Evolutionary conservation across 139 green algal genomes (phyloP), one percentile per base, ranked within the genome.

Genomic region (Chlorella sp.): DNA sequence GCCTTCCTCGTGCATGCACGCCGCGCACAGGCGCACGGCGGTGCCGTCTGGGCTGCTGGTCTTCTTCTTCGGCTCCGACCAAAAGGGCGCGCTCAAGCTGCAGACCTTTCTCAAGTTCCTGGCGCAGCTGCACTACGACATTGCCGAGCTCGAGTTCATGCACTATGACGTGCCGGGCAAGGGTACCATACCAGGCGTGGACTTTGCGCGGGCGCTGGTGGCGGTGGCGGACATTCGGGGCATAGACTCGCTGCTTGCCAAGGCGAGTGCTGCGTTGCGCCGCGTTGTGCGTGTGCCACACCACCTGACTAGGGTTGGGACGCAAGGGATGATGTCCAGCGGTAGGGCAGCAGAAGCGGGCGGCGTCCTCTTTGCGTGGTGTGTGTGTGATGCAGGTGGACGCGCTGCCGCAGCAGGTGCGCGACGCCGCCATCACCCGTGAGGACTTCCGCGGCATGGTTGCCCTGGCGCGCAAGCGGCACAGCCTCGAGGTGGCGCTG

Each of bases 121-220:
- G n/a, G 32, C 33, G 1, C 75, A 78, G 49, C 74, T 92, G 69
- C 80, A 89, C 27, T 33, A 77, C 5, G 85, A 88, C 76, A 69
- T 94, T 29, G 32, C 89, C 23, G 73, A 80, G 2, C 80, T 96
- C 55, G 91, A 96, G 77, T 96, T 93, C 65, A 30, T 66, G 22
- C 84, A 93, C 74, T 96, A 96, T 65, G 68, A 78, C 62, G 30
- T 49, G 31, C 31, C 42, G 10, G 59, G 69, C 70, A 29, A 30
- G 3, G 77, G 80, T 26, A 63, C 24, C 49, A 86, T 90, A 0
- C 32, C 62, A 20, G 76, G 77, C 1, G 34, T 80, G 2, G 85
- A 91, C 72, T 87, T 88, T 78, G 85, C 80, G 0, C 73, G 73
- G 49, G 81, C 71, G 36, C 67, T 90, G 20, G 75, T 77, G 3